A percentile compares a stretch with the other conserved stretches of the same genome.
Conservation (phyloP, 1,284 basidiomycete genomes). For the Somion occarium region DNA sequence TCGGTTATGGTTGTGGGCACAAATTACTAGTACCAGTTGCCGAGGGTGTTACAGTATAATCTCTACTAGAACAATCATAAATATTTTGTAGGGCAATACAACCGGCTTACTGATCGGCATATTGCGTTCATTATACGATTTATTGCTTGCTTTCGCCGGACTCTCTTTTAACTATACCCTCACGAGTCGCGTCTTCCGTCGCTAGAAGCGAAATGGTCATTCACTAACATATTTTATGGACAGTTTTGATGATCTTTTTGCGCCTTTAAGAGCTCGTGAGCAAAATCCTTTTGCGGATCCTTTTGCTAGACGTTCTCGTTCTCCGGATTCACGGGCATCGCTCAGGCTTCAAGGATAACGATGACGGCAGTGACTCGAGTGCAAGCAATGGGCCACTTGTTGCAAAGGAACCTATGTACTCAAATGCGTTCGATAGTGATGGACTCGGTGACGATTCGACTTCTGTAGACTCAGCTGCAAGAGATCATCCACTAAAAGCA, state of each 20-base stretch:
- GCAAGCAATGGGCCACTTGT: slow-evolving; percentile 27
- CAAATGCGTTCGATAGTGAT: background rate
- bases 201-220: background rate
- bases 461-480: background rate
- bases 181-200: background rate
- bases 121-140: too few relatives aligned
- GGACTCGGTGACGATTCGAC: slow-evolving; percentile 1
- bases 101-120: too few relatives aligned
- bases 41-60: too few relatives aligned
- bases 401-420: slow-evolving; percentile 13
- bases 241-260: slow-evolving; percentile 73
- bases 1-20: background rate
- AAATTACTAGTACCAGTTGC: background rate
- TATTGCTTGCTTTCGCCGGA: too few relatives aligned
- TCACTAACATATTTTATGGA: slow-evolving; percentile 23
- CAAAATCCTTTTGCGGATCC: slow-evolving; percentile 77
- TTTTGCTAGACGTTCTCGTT: slow-evolving; percentile 58
- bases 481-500: slow-evolving; percentile 41
- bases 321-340: slow-evolving; percentile 75
- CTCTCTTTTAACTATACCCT: background rate
- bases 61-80: too few relatives aligned
- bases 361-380: slow-evolving; percentile 29
- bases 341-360: slow-evolving; percentile 19
- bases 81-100: background rate
- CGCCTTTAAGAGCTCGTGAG: slow-evolving; percentile 58